Evolutionary conservation across 352 stramenopile genomes (phyloP).

Genomic region (Phytopythium litorale): DNA sequence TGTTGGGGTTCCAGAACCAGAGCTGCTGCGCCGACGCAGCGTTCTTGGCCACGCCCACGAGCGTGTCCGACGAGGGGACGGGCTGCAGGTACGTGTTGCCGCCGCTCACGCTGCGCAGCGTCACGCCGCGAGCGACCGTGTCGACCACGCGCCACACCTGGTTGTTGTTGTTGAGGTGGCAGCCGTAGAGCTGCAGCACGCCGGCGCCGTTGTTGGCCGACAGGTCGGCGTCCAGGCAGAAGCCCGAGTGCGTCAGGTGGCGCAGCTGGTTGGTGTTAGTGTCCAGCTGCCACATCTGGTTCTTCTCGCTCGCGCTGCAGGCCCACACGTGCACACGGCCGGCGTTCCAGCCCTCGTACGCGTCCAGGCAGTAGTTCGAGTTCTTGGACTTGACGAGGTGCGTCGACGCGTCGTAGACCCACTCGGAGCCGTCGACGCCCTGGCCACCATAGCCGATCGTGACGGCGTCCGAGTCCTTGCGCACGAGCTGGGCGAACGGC

Average conservation of each 20-base stretch:
- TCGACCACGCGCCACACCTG: constrained; percentile 28
- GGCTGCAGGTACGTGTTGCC: constrained; percentile 28
- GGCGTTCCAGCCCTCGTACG: constrained; percentile 51
- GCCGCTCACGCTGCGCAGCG: constrained; percentile 19
- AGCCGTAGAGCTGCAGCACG: constrained; percentile 24
- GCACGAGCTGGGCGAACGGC: constrained; percentile 37
- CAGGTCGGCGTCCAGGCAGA: constrained; percentile 57
- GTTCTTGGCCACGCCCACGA: constrained; percentile 16
- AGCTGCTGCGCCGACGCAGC: constrained; percentile 20
- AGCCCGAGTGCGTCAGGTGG: constrained; percentile 40
- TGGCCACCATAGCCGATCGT: constrained; percentile 17
- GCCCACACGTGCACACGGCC: constrained; percentile 39
- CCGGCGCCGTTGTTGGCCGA: constrained; percentile 27
- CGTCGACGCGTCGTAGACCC: constrained; percentile 35
- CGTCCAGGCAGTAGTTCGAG: constrained; percentile 51
- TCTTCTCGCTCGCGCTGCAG: constrained; percentile 32
- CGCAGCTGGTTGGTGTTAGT: constrained; percentile 33
- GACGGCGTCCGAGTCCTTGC: constrained; percentile 18
- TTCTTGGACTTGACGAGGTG: constrained; percentile 40
- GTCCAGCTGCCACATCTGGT: constrained; percentile 44
- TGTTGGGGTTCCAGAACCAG: constrained; percentile 49
- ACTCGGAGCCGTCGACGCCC: constrained; percentile 26
- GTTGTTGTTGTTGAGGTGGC: constrained; percentile 55
- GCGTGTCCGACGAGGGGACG: constrained; percentile 19
- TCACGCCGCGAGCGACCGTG: constrained; percentile 13